Conservation (phyloP, 2,329 filamentous ascomycete species). For the Aspergillus sp. region DNA sequence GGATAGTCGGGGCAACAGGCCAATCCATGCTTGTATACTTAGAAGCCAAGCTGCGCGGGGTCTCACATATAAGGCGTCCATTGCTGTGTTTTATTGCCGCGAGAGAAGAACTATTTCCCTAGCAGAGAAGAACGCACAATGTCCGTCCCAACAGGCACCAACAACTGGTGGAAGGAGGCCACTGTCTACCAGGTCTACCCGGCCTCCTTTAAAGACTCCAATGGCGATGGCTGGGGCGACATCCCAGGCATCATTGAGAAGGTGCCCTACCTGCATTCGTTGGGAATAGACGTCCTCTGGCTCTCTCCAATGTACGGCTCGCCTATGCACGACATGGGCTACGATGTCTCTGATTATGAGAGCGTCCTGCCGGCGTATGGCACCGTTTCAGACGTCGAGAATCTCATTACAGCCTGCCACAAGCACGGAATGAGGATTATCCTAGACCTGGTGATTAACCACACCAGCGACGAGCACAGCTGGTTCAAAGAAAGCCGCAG, state of each 20-base stretch:
- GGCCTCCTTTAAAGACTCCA: conserved; percentile 54
- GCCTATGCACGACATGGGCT: conserved; percentile 55
- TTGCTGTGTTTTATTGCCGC: too few relatives aligned
- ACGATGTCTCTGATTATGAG: conserved; percentile 61
- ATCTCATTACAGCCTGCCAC: conserved; percentile 59
- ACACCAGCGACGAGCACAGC: conserved; percentile 68
- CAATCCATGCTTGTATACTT: too few relatives aligned
- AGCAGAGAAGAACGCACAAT: too few relatives aligned
- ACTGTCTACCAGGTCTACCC: conserved; percentile 56
- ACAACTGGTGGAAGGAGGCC: conserved; percentile 39
- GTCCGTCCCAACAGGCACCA: too few relatives aligned
- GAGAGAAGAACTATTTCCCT: too few relatives aligned
- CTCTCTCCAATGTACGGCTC: conserved; percentile 50
- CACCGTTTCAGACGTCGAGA: conserved; percentile 63
- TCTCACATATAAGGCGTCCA: too few relatives aligned
- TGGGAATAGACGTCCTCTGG: conserved; percentile 64
- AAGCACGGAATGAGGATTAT: conserved; percentile 66
- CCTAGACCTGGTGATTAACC: conserved; percentile 75
- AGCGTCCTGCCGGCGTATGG: conserved; percentile 62
- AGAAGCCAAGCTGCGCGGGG: too few relatives aligned
- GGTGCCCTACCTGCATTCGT: conserved; percentile 61
- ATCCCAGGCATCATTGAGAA: conserved; percentile 63
- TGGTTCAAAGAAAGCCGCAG: conserved; percentile 69
- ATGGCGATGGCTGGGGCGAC: conserved; percentile 60
- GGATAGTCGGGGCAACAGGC: too few relatives aligned